Evolutionary conservation across 805 yeast genomes (phyloP), one percentile per base, ranked within the genome.

Genomic region (Myxozyma mucilagina): DNA sequence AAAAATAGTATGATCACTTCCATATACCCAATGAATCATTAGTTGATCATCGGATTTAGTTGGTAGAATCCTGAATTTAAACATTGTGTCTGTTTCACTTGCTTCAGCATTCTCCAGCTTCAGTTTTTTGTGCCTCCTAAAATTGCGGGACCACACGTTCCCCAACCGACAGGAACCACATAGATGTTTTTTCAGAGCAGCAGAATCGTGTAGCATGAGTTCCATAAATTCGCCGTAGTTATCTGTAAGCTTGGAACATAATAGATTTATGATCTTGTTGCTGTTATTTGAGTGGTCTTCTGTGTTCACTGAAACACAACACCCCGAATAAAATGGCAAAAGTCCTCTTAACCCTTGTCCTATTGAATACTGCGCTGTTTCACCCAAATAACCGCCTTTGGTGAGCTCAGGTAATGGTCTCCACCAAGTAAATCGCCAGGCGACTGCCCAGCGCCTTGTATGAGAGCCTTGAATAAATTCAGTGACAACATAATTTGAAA

Each of bases 381-480:
- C 20, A 5, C 20, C 18, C 41, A 16, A n/a, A 34, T 9, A 50
- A 9, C 54, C 45, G 31, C 45, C 49, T 20, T 54, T 34, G 3
- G 62, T 20, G 6, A 65, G 35, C n/a, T 39, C 52, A 4, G 54
- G 52, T 18, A 38, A 7, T 18, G 61, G 62, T 41, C 67, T 36
- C 5, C 16, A 16, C 2, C 16, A 16, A 7, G 44, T 56, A 31
- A 47, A 59, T 50, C 63, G 24, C 69, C 69, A 66, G 2, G 63
- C 69, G 6, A 66, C 47, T 5, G 63, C 64, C 69, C 69, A 66
- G n/a, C 69, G 59, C 13, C 58, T 49, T n/a, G 65, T 61, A 9
- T 29, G 20, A 36, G 51, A 32, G 4, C 66, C 67, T 43, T 64
- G 67, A 7, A 64, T 50, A 35, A 65, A 56, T 51, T 63, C 67